phyloP scores from a whole-genome alignment of 2,329 filamentous ascomycete genomes.

The Elsinoe perseae region DNA sequence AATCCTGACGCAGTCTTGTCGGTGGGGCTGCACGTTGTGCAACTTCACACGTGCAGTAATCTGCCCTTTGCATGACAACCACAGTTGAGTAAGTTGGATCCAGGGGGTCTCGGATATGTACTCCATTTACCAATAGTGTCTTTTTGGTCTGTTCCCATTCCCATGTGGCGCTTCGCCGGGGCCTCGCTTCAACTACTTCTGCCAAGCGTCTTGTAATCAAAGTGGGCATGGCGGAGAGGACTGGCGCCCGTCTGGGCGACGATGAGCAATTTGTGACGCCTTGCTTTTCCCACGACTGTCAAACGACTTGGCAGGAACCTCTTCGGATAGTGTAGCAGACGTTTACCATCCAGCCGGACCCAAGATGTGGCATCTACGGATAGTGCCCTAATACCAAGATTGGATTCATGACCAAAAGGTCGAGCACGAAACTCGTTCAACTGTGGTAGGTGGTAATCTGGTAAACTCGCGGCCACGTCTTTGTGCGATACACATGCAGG shows the following conservation, averaged over 20 bases:
- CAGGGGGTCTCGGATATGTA: background rate
- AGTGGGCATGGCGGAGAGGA: background rate
- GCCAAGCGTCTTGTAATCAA: constrained; percentile 1
- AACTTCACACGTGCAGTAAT: background rate
- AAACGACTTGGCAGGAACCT: background rate
- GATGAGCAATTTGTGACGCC: constrained; percentile 1
- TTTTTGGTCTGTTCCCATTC: background rate
- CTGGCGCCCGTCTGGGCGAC: background rate
- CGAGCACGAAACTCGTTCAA: background rate
- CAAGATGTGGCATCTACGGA: background rate
- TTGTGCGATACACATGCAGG: background rate
- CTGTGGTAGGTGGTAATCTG: background rate
- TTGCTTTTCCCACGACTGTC: background rate
- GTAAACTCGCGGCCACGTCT: background rate
- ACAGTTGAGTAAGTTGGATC: background rate
- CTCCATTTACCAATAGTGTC: background rate
- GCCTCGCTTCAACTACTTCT: background rate
- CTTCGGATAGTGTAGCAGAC: background rate
- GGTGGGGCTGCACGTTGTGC: background rate
- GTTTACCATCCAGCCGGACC: background rate
- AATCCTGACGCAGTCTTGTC: no score
- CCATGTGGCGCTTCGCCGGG: background rate
- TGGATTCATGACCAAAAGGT: background rate
- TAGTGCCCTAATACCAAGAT: constrained; percentile 4
- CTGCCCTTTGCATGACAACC: background rate